Evolutionary conservation across 2,329 filamentous ascomycete genomes (phyloP).

Genomic region (Cercospora sp.): DNA sequence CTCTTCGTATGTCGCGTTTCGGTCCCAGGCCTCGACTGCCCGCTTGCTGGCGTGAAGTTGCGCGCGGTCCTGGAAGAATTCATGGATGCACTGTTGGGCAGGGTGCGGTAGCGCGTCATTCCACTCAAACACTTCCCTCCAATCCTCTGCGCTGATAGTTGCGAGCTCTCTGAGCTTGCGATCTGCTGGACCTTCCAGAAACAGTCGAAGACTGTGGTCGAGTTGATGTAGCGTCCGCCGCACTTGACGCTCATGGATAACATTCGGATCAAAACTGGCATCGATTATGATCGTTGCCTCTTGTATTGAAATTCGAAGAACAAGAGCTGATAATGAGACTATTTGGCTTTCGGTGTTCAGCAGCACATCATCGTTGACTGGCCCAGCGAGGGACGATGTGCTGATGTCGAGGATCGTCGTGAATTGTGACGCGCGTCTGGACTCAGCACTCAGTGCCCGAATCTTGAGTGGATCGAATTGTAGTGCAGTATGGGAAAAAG

Average conservation of each 20-base stretch:
- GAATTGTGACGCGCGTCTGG: background rate
- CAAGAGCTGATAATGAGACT: background rate
- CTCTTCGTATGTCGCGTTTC: background rate
- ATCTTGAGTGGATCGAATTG: background rate
- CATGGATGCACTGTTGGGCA: background rate
- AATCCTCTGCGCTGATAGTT: background rate
- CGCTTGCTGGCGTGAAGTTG: background rate
- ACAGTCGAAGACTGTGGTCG: background rate
- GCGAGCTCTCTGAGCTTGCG: background rate
- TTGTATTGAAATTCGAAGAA: background rate
- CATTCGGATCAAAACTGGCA: background rate
- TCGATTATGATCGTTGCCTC: background rate
- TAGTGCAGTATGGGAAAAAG: background rate
- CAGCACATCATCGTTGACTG: background rate
- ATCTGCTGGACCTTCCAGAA: background rate
- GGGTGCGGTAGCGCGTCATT: background rate
- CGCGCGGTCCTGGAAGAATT: background rate
- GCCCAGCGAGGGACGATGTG: background rate
- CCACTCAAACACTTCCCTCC: background rate
- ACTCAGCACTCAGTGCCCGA: background rate
- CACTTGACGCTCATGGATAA: background rate
- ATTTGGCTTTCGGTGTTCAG: too few species aligned
- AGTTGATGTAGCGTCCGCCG: background rate
- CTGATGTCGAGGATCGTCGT: background rate
- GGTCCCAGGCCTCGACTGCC: background rate